Conservation (phyloP, 2,329 filamentous ascomycete genomes). For the Xenoacremonium recifei region DNA sequence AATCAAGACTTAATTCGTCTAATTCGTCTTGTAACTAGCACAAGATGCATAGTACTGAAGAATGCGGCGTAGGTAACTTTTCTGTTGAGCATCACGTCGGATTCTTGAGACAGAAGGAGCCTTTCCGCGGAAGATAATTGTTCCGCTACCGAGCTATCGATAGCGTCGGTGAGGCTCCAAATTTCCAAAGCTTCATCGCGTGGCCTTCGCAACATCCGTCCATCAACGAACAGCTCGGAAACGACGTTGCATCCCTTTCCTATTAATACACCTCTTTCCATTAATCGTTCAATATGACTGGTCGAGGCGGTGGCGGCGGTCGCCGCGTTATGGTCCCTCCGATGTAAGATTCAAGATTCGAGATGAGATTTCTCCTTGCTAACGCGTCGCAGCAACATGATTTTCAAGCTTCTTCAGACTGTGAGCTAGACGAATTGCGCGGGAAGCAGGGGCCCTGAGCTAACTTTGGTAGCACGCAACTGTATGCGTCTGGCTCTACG, state of each 20-base stretch:
- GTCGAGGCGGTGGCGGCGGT: slow-evolving; percentile 58
- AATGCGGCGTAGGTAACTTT: no score
- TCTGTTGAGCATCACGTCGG: no score
- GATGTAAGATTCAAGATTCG: slow-evolving; percentile 38
- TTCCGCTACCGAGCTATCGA: no score
- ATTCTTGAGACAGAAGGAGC: no score
- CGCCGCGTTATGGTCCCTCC: slow-evolving; percentile 60
- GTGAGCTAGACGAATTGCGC: slow-evolving; percentile 28
- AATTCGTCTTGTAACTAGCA: no score
- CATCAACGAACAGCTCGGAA: neutral
- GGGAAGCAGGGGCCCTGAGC: slow-evolving; percentile 1
- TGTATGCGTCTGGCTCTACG: slow-evolving; percentile 94
- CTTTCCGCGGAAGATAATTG: no score
- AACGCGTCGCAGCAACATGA: slow-evolving; percentile 41
- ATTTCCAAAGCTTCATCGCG: no score
- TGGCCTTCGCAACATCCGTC: no score
- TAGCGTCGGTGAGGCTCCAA: no score
- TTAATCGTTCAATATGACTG: slow-evolving; percentile 53
- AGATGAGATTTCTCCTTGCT: slow-evolving; percentile 20
- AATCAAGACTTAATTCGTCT: no score
- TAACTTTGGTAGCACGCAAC: slow-evolving; percentile 62
- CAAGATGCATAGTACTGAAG: no score
- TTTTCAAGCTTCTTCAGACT: slow-evolving; percentile 74
- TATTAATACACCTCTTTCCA: no score
- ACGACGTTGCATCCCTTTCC: neutral